phyloP scores from a whole-genome alignment of 768 basidiomycete species.

The Mycena kentingensis region DNA sequence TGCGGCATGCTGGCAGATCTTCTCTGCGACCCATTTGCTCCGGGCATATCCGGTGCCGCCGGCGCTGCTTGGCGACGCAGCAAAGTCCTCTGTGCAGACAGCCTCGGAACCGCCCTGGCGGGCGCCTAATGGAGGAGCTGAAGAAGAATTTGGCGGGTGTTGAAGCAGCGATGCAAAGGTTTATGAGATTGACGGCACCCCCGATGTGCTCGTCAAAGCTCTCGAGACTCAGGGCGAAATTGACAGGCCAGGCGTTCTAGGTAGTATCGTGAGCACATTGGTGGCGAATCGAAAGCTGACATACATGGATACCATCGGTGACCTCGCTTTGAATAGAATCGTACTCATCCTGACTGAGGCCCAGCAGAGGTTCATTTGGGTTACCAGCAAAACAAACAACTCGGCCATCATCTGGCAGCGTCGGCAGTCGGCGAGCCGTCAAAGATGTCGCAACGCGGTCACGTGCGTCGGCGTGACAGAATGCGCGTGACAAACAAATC shows the following conservation, averaged over 20 bases:
- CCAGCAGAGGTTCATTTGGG: slow-evolving; percentile 41
- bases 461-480: slow-evolving; percentile 44
- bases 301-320: slow-evolving; percentile 50
- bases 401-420: slow-evolving; percentile 26
- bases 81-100: slow-evolving; percentile 35
- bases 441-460: slow-evolving; percentile 45
- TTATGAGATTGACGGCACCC: slow-evolving; percentile 52
- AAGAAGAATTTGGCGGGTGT: slow-evolving; percentile 49
- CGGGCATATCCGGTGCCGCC: slow-evolving; percentile 39
- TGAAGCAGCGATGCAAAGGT: slow-evolving; percentile 41
- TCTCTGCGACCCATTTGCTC: slow-evolving; percentile 58
- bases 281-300: neutral
- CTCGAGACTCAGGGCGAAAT: slow-evolving; percentile 48
- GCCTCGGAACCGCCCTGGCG: slow-evolving; percentile 36
- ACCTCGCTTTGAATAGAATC: slow-evolving; percentile 34
- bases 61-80: slow-evolving; percentile 35
- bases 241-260: slow-evolving; percentile 60
- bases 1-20: slow-evolving; percentile 47
- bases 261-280: neutral
- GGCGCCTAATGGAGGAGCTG: slow-evolving; percentile 48
- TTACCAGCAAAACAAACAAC: slow-evolving; percentile 47
- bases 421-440: slow-evolving; percentile 34
- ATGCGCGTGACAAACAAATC: slow-evolving; percentile 54
- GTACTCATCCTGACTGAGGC: slow-evolving; percentile 40
- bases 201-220: slow-evolving; percentile 46